Evolutionary conservation across 306 rosid species (phyloP), one percentile per base, ranked within the genome.

Genomic region (Glycyrrhiza uralensis): DNA sequence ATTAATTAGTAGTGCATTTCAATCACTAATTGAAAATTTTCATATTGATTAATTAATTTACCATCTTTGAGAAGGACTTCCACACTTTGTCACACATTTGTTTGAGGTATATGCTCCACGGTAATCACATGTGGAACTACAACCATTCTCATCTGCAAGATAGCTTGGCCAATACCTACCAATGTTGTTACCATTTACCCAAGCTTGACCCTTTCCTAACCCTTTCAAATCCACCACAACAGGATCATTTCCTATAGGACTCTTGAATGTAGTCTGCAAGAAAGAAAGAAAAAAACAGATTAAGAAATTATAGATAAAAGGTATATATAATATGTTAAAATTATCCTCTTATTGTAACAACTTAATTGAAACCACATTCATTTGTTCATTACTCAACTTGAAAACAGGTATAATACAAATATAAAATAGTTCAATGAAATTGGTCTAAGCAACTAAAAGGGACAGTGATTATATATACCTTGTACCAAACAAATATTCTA

Each of bases 171-270:
- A 83, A 30, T 72, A 80, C 23, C 87, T 69, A 10, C 87, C 87
- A 39, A 83, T 72, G 56, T 63, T 80, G 3, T 76, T 39, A 5
- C 87, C 87, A 60, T 83, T 83, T 4, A 83, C 75, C 85, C 87
- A 83, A 1, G 87, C 80, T 22, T 60, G 69, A 7, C 85, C 82
- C 35, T 83, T 83, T 0, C 82, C 80, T 66, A 80, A 17, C 2
- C 84, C 80, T 26, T 3, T 14, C 50, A 80, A 83, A 15, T 83
- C 82, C 10, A 26, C 30, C 30, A 26, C 30, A 26, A 26, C 30
- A 26, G 1, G 1, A 26, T 26, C 2, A 26, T 26, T 26, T 26
- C 2, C 4, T 26, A 26, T 26, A 26, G 30, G 30, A 26, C 30
- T 26, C 30, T 26, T 26, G 30, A 26, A 26, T 26, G 4, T 26